These are phyloP conservation scores for Cryptococcus sp. DNA, from an alignment of 1,284 basidiomycete species.

Conservation along the genomic window DNA sequence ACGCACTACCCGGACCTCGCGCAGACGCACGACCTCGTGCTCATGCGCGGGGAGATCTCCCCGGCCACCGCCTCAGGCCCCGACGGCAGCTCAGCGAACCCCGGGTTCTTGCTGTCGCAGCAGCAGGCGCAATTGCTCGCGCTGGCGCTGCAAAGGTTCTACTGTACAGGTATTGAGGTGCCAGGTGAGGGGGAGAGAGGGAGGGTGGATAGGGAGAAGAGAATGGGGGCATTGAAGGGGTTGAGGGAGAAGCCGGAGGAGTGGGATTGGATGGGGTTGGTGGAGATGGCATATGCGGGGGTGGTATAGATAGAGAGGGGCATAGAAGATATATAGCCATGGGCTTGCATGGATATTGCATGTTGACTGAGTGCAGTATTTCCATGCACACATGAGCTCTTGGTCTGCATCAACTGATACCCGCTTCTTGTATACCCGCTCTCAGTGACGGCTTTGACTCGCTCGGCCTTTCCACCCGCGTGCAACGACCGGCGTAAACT, in stretches of 20 bases:
- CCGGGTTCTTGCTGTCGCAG: slow-evolving; percentile 64
- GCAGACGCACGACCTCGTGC: slow-evolving; percentile 71
- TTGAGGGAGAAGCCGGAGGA: slow-evolving; percentile 47
- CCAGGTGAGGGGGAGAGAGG: slow-evolving; percentile 27
- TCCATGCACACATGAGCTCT: neutral
- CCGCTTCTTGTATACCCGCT: too few species aligned
- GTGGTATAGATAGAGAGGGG: slow-evolving; percentile 23
- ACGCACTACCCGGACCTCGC: slow-evolving; percentile 91
- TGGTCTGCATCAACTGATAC: too few species aligned
- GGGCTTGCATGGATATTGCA: too few species aligned
- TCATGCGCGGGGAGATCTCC: slow-evolving; percentile 90
- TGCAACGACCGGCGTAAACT: too few species aligned
- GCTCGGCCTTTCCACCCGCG: too few species aligned
- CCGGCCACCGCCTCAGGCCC: slow-evolving; percentile 50
- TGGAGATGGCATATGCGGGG: slow-evolving; percentile 45
- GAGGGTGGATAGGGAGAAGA: slow-evolving; percentile 33
- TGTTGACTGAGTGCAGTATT: neutral
- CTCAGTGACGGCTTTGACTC: too few species aligned
- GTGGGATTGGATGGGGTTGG: slow-evolving; percentile 48
- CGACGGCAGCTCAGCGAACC: slow-evolving; percentile 30
- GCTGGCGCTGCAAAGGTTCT: slow-evolving; percentile 76
- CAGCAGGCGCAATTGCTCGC: slow-evolving; percentile 77
- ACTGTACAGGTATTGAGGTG: slow-evolving; percentile 48
- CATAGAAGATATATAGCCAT: neutral
- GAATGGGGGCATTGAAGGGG: slow-evolving; percentile 35